Evolutionary conservation across 1,284 basidiomycete species (phyloP).

Genomic region (Ceratobasidium sp.): DNA sequence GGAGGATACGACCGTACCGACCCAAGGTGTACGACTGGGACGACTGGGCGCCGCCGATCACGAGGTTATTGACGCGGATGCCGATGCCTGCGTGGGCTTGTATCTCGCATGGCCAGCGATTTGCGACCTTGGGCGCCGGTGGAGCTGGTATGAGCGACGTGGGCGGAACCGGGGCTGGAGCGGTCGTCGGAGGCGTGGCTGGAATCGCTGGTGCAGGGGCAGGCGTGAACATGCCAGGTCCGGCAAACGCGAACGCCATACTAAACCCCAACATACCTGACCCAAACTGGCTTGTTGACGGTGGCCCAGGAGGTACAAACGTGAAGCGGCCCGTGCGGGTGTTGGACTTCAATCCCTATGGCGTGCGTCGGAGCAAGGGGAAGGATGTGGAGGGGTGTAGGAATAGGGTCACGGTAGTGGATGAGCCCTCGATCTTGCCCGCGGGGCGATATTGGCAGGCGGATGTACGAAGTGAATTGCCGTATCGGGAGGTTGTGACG

Average conservation of each 20-base stretch:
- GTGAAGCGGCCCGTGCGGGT: slow-evolving; percentile 36
- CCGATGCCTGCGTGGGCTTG: slow-evolving; percentile 41
- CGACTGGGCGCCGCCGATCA: slow-evolving; percentile 37
- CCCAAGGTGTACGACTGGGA: slow-evolving; percentile 26
- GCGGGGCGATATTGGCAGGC: slow-evolving; percentile 34
- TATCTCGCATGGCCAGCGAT: slow-evolving; percentile 33
- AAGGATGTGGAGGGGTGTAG: neutral
- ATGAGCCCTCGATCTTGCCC: neutral
- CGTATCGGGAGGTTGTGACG: slow-evolving; percentile 36
- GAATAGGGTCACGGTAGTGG: slow-evolving; percentile 8
- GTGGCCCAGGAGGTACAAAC: slow-evolving; percentile 27
- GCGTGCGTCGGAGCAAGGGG: slow-evolving; percentile 10
- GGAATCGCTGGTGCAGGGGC: neutral
- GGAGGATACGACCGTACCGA: slow-evolving; percentile 8
- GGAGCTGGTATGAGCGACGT: neutral
- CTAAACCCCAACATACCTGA: neutral
- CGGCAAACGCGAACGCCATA: neutral
- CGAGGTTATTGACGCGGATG: slow-evolving; percentile 28
- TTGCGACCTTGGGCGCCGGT: slow-evolving; percentile 17
- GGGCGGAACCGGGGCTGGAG: neutral
- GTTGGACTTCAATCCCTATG: slow-evolving; percentile 36
- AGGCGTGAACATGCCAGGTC: neutral
- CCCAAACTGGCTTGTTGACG: slow-evolving; percentile 14
- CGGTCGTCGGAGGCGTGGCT: neutral
- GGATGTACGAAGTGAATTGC: slow-evolving; percentile 25